Evolutionary conservation across 371 early-diverging fungal genomes (phyloP), one percentile per base, ranked within the genome.

Genomic region (Mucor sp.): DNA sequence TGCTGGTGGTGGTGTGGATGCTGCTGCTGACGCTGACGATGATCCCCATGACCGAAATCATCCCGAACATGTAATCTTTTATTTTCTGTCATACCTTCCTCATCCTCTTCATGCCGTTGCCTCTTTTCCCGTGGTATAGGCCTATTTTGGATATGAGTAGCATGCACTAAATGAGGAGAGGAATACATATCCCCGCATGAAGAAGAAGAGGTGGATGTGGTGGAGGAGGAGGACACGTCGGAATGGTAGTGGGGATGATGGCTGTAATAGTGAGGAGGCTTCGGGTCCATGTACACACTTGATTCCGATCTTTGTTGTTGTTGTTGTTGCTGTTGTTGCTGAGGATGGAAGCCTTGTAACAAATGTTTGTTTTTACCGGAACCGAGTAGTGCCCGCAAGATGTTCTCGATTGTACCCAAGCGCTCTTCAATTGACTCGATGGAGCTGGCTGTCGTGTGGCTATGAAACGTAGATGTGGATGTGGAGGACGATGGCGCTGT

Each of bases 391-490:
- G 66, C 19, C 60, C 71, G 63, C 39, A 75, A 53, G 32, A 75
- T 65, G n/a, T 69, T 69, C 53, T 75, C 75, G 21, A 75, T 71
- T 4, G 66, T 48, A 1, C 60, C 55, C 12, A 75, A 43, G 4
- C 75, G 66, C 53, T 67, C 67, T 58, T 75, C 75, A 48, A 75
- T 71, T 6, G 69, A 63, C 53, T 75, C 67, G 37, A 75, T 71
- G 8, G 70, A 76, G 6, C 68, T 61, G 6, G 50, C 61, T 39
- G 35, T 58, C 19, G 23, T 37, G 15, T 12, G 9, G 30, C 32
- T 39, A 11, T 23, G 19, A 44, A 21, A 14, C 33, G 48, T 39
- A 15, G 65, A 17, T 43, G 30, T 12, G 9, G 65, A 30, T 7
- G 58, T 11, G 14, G 58, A 58, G 2, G 61, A 28, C 9, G 61